These are phyloP conservation scores for Exophiala mesophila DNA, from an alignment of 2,329 filamentous ascomycete genomes.

Conservation along the genomic window DNA sequence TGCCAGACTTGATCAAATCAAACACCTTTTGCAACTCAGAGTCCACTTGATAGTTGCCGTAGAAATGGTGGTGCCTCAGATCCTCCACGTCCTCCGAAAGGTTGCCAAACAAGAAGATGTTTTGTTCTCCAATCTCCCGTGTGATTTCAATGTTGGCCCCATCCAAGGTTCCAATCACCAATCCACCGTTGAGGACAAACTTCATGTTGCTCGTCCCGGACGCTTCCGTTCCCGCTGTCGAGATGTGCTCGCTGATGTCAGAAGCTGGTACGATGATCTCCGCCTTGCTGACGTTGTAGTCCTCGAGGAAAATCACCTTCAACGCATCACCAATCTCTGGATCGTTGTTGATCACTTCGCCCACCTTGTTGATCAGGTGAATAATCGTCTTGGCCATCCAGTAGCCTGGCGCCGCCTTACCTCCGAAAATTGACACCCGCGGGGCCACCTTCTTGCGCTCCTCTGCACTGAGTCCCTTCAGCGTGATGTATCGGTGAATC, in stretches of 20 bases:
- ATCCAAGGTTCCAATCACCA: slow-evolving; percentile 97
- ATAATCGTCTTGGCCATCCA: slow-evolving; percentile 99
- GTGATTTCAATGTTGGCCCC: slow-evolving; percentile 99
- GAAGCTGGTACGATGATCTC: slow-evolving; percentile 94
- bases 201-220: slow-evolving; percentile 98
- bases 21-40: slow-evolving; percentile 75
- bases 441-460: slow-evolving; percentile 82
- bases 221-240: slow-evolving; percentile 88
- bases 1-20: slow-evolving; percentile 69
- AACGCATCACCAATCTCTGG: slow-evolving; percentile 85
- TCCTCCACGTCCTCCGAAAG: slow-evolving; percentile 95
- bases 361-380: slow-evolving; percentile 90
- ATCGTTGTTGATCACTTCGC: slow-evolving; percentile 85
- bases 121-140: slow-evolving; percentile 89
- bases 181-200: slow-evolving; percentile 92
- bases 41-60: slow-evolving; percentile 74
- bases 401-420: slow-evolving; percentile 95
- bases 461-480: slow-evolving; percentile 79
- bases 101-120: slow-evolving; percentile 98
- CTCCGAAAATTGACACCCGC: slow-evolving; percentile 92
- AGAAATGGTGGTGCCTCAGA: slow-evolving; percentile 83
- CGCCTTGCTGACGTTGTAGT: slow-evolving; percentile 99
- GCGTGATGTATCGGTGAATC: slow-evolving; percentile 84
- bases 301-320: slow-evolving; percentile 95
- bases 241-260: slow-evolving; percentile 97